These are phyloP conservation scores for Periconia sp. DNA, from an alignment of 2,329 filamentous ascomycete genomes.

Conservation along the genomic window DNA sequence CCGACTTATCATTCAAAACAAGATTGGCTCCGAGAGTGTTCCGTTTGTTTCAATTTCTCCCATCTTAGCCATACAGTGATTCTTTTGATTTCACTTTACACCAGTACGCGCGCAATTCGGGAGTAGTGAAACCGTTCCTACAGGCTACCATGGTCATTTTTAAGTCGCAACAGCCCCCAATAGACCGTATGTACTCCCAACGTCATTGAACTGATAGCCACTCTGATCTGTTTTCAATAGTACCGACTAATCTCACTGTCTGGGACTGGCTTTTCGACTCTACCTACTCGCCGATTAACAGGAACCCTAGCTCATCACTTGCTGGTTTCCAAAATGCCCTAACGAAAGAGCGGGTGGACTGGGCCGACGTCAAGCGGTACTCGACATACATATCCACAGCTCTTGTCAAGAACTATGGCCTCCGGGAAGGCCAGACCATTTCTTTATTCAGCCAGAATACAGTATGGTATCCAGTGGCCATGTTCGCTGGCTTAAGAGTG, in stretches of 20 bases:
- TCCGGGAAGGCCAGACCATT: conserved; percentile 59
- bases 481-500: conserved; percentile 58
- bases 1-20: neutral
- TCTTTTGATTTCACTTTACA: neutral
- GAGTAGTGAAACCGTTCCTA: too few species aligned
- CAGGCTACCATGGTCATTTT: conserved; percentile 41
- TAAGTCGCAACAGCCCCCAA: conserved; percentile 46
- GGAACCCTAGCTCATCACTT: conserved; percentile 44
- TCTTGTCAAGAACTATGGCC: conserved; percentile 57
- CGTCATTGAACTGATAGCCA: neutral
- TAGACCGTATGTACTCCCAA: conserved; percentile 38
- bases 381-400: conserved; percentile 63
- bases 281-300: conserved; percentile 52
- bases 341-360: conserved; percentile 61
- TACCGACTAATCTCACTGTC: conserved; percentile 57
- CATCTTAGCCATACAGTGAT: neutral
- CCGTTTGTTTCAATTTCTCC: neutral
- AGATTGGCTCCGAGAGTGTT: neutral
- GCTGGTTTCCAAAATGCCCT: conserved; percentile 60
- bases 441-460: conserved; percentile 66
- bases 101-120: too few species aligned
- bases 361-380: conserved; percentile 58
- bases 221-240: conserved; percentile 33
- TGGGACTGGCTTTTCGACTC: conserved; percentile 67
- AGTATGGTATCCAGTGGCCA: conserved; percentile 67